Percentiles rank a stretch among this genome's conserved stretches.
Evolutionary conservation across 768 basidiomycete genomes (phyloP).

Genomic region (Phanerodontia chrysosporium): DNA sequence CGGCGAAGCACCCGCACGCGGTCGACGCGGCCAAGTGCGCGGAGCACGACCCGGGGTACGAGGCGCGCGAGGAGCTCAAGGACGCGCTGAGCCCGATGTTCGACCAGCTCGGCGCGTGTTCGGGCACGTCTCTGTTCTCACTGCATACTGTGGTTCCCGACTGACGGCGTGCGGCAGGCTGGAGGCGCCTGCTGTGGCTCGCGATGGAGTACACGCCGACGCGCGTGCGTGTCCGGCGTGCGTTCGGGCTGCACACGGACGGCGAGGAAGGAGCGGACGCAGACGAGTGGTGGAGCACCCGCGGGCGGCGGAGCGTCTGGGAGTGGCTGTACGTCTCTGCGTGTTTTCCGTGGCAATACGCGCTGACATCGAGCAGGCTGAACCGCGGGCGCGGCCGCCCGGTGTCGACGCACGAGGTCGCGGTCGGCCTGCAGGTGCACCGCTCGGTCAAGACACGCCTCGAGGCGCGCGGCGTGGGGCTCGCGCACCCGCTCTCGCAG

Average conservation of each 20-base stretch:
- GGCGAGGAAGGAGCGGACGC: neutral
- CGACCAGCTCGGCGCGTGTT: constrained; percentile 47
- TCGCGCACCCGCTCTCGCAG: neutral
- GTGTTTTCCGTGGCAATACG: neutral
- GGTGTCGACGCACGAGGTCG: constrained; percentile 37
- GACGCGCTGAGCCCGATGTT: constrained; percentile 48
- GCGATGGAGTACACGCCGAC: constrained; percentile 43
- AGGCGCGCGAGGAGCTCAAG: constrained; percentile 57
- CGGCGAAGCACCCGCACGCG: neutral
- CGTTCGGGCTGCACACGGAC: constrained; percentile 30
- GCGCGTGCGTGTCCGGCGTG: constrained; percentile 28
- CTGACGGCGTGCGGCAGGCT: no score
- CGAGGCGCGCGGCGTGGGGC: constrained; percentile 32
- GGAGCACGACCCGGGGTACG: constrained; percentile 29
- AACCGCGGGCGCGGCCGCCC: constrained; percentile 38
- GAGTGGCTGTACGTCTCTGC: constrained; percentile 12
- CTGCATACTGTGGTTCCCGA: no score
- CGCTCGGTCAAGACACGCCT: constrained; percentile 50
- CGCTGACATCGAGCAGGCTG: constrained; percentile 29
- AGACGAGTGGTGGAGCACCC: neutral
- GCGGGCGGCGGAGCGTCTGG: neutral
- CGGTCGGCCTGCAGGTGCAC: constrained; percentile 39
- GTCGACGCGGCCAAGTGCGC: neutral
- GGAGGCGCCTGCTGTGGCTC: constrained; percentile 44
- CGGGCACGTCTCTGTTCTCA: neutral